Base-by-base conservation (phyloP, 2,329 filamentous ascomycete species). In the Colletotrichum liriopes region DNA sequence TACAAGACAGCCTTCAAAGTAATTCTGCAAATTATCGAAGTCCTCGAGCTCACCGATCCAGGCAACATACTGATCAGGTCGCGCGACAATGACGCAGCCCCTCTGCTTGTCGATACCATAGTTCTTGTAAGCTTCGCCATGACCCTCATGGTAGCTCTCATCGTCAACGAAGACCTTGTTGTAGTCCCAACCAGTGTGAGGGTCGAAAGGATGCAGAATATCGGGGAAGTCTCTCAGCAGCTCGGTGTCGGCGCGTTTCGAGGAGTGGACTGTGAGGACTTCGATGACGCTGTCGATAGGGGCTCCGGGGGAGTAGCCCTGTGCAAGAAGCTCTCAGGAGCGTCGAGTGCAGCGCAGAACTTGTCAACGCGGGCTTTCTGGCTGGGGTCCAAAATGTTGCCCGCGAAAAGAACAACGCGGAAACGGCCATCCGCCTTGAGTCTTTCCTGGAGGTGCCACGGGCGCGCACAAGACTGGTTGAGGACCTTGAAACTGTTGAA, bases 21-120 rank as follows among this genome's bases (percentile, higher is more conserved):
- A 83, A n/a, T 73, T 65, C 69, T 80, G 76, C 43, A 84, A 47
- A 3, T 77, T 76, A 2, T 77, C 78, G 45, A 82, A 80, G 41
- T 82, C 81, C 29, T 83, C 81, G 26, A 86, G 73, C 20, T 81
- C 78, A 1, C 81, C 81, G 1, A 85, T 74, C 76, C 81, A 82
- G 1, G 79, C 86, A 41, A 93, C 87, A 79, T 94, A 91, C 77
- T 92, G 90, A 82, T 94, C 93, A 2, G 92, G 93, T 60, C 93
- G 80, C 2, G 91, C 82, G 1, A 91, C 82, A 0, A 93, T 86
- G 5, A 90, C 81, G 73, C 88, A 90, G 0, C 92, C 92, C 26
- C 80, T 79, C 65, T 86, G 82, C 23, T 75, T 78, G 74, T 90
- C 84, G 1, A 94, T 83, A 0, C 90, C 92, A 69, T 91, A 92